A percentile compares a stretch with the other conserved stretches of the same genome.
Conservation (phyloP, 2,329 filamentous ascomycete genomes). For the Sclerotinia spermophila region DNA sequence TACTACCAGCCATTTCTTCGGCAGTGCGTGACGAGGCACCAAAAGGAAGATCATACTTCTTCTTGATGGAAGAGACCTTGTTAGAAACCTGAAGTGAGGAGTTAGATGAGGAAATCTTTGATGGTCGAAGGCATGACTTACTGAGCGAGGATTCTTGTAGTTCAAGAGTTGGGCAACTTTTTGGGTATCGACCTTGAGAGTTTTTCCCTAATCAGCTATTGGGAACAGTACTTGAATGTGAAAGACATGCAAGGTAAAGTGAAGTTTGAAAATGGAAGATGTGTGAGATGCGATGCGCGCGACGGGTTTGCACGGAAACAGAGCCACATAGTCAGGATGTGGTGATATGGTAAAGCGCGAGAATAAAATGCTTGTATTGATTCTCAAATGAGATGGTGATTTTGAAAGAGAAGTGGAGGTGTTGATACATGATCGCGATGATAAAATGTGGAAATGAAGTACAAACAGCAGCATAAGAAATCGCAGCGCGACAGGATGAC, state of each 20-base stretch:
- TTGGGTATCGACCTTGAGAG: slow-evolving; percentile 26
- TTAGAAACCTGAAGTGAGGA: slow-evolving; percentile 20
- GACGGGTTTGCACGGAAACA: not conserved
- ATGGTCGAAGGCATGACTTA: slow-evolving; percentile 9
- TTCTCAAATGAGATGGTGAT: not conserved
- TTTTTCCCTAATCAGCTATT: slow-evolving; percentile 1
- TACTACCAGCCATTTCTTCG: not conserved
- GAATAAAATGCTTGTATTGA: not conserved
- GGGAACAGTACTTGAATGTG: not conserved
- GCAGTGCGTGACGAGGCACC: slow-evolving; percentile 2
- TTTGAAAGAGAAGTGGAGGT: not conserved
- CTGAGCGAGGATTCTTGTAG: slow-evolving; percentile 28
- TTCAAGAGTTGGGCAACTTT: slow-evolving; percentile 26
- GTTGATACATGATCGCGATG: not conserved
- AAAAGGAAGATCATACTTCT: slow-evolving; percentile 30
- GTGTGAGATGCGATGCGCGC: not conserved
- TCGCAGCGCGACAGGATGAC: not conserved
- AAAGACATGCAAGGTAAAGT: not conserved
- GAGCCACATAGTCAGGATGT: not conserved
- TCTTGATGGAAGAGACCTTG: slow-evolving; percentile 29
- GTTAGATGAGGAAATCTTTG: not conserved
- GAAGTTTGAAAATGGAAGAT: not conserved
- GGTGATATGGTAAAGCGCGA: not conserved
- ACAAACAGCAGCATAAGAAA: not conserved
- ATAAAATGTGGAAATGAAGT: not conserved